A percentile compares a stretch with the other conserved stretches of the same genome.
Evolutionary conservation across 2,329 filamentous ascomycete species (phyloP).

Genomic region (Dactylonectria macrodidyma): DNA sequence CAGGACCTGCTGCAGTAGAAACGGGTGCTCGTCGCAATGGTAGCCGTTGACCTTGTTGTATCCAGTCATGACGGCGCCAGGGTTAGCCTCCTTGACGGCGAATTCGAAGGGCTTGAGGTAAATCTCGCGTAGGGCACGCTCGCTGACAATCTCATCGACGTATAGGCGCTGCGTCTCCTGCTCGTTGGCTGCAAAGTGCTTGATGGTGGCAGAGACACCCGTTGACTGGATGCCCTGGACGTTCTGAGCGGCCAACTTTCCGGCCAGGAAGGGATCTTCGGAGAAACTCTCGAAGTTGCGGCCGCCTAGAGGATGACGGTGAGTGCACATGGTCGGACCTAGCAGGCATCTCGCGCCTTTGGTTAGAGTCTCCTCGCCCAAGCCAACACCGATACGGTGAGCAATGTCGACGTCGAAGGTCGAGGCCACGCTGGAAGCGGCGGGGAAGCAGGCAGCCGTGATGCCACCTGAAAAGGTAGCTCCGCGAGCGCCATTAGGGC

Average conservation of each 20-base stretch:
- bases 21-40: constrained; percentile 41
- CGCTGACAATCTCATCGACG: constrained; percentile 28
- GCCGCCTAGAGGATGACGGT: constrained; percentile 56
- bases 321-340: constrained; percentile 52
- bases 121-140: constrained; percentile 37
- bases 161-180: constrained; percentile 34
- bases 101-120: constrained; percentile 56
- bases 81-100: constrained; percentile 52
- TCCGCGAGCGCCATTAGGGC: constrained; percentile 19
- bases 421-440: constrained; percentile 62
- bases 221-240: constrained; percentile 55
- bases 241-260: constrained; percentile 48
- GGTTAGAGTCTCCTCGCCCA: constrained; percentile 63
- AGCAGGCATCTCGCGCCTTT: constrained; percentile 79
- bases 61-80: constrained; percentile 50
- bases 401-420: constrained; percentile 73
- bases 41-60: constrained; percentile 57
- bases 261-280: constrained; percentile 52
- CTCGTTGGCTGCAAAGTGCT: constrained; percentile 59
- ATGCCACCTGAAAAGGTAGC: constrained; percentile 4
- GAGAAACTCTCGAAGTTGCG: constrained; percentile 54
- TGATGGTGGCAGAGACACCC: constrained; percentile 52
- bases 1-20: constrained; percentile 46
- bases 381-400: constrained; percentile 66
- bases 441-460: constrained; percentile 26